phyloP scores from a whole-genome alignment of 1,139 yeast species.

The Kurtzmaniella natalensis region DNA sequence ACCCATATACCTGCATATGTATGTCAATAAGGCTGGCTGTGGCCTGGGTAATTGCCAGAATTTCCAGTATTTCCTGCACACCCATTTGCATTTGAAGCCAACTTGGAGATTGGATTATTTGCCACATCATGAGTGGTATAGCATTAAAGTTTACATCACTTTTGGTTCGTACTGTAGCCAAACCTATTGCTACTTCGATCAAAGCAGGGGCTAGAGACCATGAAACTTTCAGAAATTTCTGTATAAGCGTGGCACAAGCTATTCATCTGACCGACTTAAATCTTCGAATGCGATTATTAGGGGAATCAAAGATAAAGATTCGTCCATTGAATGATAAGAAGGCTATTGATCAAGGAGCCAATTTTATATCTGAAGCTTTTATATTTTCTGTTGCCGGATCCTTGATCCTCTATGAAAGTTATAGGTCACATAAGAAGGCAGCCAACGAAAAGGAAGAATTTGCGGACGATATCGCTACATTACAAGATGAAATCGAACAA shows the following conservation, averaged over 20 bases:
- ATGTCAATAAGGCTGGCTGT: too few species aligned
- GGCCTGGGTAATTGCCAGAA: too few species aligned
- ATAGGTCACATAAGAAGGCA: slow-evolving; percentile 66
- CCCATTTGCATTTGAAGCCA: too few species aligned
- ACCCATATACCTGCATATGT: too few species aligned
- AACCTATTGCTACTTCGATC: slow-evolving; percentile 72
- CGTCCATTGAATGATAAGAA: slow-evolving; percentile 81
- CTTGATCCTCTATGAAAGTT: slow-evolving; percentile 68
- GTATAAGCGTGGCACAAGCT: slow-evolving; percentile 71
- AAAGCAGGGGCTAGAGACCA: slow-evolving; percentile 78
- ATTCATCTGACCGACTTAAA: slow-evolving; percentile 64
- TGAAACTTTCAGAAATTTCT: slow-evolving; percentile 54
- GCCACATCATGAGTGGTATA: slow-evolving; percentile 41
- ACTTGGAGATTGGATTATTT: too few species aligned
- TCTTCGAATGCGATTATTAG: slow-evolving; percentile 60
- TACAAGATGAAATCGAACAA: slow-evolving; percentile 68
- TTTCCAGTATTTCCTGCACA: too few species aligned
- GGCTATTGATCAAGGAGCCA: slow-evolving; percentile 84
- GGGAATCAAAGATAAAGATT: slow-evolving; percentile 53
- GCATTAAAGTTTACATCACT: slow-evolving; percentile 76
- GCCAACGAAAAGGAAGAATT: slow-evolving; percentile 56
- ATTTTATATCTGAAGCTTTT: slow-evolving; percentile 69
- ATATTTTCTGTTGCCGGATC: slow-evolving; percentile 79
- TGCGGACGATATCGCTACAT: slow-evolving; percentile 61
- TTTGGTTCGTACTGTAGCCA: slow-evolving; percentile 71